phyloP scores from a whole-genome alignment of 495 filamentous ascomycete genomes.

The Lindgomyces ingoldianus region DNA sequence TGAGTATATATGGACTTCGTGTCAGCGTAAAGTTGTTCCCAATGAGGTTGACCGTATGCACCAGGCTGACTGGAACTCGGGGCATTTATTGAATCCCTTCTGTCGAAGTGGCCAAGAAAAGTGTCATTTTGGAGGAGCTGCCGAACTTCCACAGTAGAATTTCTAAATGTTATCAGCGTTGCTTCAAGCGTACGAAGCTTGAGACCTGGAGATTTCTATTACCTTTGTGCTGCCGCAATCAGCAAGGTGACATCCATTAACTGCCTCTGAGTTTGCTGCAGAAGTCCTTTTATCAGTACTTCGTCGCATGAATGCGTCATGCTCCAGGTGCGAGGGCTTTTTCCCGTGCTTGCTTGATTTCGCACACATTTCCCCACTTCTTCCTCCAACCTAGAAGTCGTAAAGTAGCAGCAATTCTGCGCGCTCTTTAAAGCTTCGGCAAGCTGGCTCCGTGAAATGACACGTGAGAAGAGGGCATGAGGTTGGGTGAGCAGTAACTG shows the following conservation, averaged over 20 bases:
- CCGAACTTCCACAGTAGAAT: neutral
- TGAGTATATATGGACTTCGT: neutral
- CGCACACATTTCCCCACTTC: neutral
- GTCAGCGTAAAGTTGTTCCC: neutral
- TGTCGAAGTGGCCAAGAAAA: neutral
- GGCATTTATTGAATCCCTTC: neutral
- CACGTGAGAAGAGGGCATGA: neutral
- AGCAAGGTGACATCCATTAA: neutral
- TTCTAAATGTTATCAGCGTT: neutral
- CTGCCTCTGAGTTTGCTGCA: neutral
- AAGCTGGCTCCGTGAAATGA: neutral
- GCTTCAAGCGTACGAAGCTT: neutral
- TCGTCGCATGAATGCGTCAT: neutral
- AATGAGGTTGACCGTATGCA: neutral
- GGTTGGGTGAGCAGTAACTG: neutral
- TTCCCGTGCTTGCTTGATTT: neutral
- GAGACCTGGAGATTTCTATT: neutral
- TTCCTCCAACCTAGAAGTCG: neutral
- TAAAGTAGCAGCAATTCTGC: neutral
- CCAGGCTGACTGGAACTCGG: neutral
- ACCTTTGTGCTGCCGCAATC: neutral
- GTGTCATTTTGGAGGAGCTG: neutral
- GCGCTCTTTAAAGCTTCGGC: neutral
- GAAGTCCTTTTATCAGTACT: neutral
- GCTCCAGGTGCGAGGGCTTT: neutral